Evolutionary conservation across 2,329 filamentous ascomycete species (phyloP), one percentile per base, ranked within the genome.

Genomic region (Trichoderma sp.): DNA sequence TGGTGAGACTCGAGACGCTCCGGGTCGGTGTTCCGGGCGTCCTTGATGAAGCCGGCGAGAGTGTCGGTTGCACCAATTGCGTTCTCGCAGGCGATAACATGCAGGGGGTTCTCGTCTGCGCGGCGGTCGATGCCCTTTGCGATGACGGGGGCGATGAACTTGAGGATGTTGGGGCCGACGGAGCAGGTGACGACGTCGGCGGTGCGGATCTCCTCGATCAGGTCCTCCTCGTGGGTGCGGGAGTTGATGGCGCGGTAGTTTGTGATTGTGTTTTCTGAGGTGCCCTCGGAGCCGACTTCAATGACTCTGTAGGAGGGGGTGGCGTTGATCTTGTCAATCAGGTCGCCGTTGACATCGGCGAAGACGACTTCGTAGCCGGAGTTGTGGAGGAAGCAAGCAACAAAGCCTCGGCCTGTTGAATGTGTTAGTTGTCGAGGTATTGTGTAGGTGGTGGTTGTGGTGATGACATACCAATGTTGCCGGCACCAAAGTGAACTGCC

Each of bases 171-270:
- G 77, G 96, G 96, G 58, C 96, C 96, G 75, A 99, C 96, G 23
- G 96, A 97, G 84, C 96, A 99, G 74, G 96, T 99, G 78, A 99
- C 94, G 68, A 97, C 85, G 74, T 97, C 94, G 53, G 95, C 95
- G 26, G 91, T 92, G 70, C 92, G 88, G 77, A 98, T 97, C 85
- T 96, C 93, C 61, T 95, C 83, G 76, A 98, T 84, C 70, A 97
- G 90, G 70, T 95, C 91, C 68, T 87, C 87, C 84, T 97, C 92
- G 80, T 97, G 86, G 75, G 91, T 90, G 84, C 93, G 94, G 76
- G 94, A 97, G 90, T 98, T 98, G 88, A 98, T 92, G 82, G 96
- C 96, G 68, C 94, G 93, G 87, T 97, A 98, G 85, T 98, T 96
- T 82, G 93, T 92, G 84, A 99, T 97, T 77, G 85, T 92, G 83